These are phyloP conservation scores for Smittium culicis DNA, from an alignment of 371 early-diverging fungal genomes.

Conservation along the genomic window DNA sequence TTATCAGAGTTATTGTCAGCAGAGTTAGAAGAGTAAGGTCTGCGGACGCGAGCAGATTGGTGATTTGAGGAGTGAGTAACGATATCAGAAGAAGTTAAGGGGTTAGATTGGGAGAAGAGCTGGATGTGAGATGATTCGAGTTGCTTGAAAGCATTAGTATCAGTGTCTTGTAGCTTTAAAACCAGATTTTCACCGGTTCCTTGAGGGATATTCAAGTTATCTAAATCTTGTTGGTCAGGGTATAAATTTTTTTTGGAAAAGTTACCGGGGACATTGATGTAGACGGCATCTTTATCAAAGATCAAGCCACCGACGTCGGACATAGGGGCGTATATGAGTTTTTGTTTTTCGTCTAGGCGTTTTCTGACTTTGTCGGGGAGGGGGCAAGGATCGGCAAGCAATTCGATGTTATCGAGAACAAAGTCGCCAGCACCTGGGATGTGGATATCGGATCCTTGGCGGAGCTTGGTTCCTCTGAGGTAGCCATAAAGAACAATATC, in stretches of 20 bases:
- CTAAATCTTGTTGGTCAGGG: constrained; percentile 22
- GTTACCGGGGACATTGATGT: constrained; percentile 84
- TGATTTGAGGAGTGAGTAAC: too few relatives aligned
- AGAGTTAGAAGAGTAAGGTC: constrained; percentile 22
- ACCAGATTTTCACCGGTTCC: constrained; percentile 85
- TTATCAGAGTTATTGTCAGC: constrained; percentile 34
- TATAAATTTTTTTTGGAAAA: constrained; percentile 49
- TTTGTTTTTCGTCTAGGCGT: constrained; percentile 77
- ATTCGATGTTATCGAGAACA: constrained; percentile 51
- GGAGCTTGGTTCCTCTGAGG: constrained; percentile 83
- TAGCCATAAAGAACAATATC: constrained; percentile 90
- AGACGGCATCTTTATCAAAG: constrained; percentile 97
- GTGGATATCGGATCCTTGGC: constrained; percentile 65
- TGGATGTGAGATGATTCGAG: constrained; percentile 61
- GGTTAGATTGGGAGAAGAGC: constrained; percentile 63
- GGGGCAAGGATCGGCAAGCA: constrained; percentile 85
- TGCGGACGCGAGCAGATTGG: constrained; percentile 52
- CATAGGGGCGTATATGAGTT: constrained; percentile 96
- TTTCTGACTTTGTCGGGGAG: constrained; percentile 83
- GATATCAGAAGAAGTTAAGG: too few relatives aligned
- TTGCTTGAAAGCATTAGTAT: constrained; percentile 58
- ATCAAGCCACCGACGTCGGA: constrained; percentile 93
- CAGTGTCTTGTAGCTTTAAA: constrained; percentile 72
- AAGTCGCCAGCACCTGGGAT: constrained; percentile 93
- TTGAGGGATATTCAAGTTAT: constrained; percentile 9